phyloP scores from a whole-genome alignment of 176 grass and related monocot genomes.

The Thinopyrum elongatum region DNA sequence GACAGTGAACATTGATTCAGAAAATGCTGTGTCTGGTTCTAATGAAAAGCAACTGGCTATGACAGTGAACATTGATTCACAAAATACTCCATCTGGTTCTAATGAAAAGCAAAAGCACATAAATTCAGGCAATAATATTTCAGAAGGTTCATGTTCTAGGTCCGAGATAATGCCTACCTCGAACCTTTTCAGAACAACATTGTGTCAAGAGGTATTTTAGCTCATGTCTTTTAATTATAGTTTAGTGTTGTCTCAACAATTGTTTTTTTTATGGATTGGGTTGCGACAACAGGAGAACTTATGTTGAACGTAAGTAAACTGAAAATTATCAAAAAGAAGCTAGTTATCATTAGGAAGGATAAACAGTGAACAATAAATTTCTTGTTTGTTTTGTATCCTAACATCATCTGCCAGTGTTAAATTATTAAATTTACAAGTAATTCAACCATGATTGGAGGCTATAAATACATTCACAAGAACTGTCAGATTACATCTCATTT shows the following conservation, averaged over 20 bases:
- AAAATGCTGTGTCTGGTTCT: neutral
- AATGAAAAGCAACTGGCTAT: slow-evolving; percentile 26
- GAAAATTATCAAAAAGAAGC: slow-evolving; percentile 13
- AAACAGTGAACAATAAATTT: neutral
- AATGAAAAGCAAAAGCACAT: slow-evolving; percentile 13
- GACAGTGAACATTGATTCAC: neutral
- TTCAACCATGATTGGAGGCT: slow-evolving; percentile 6
- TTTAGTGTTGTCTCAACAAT: neutral
- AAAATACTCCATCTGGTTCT: neutral
- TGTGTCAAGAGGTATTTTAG: slow-evolving; percentile 29
- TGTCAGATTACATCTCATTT: neutral
- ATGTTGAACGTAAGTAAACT: neutral
- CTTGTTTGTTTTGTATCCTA: neutral
- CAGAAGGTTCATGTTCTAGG: slow-evolving; percentile 29
- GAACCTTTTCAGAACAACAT: slow-evolving; percentile 5
- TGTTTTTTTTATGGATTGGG: neutral
- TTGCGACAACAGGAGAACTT: neutral
- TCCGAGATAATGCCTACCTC: slow-evolving; percentile 16
- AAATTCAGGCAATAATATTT: slow-evolving; percentile 13
- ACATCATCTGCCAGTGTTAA: neutral
- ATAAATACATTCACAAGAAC: neutral
- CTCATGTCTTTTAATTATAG: neutral
- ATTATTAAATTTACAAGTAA: slow-evolving; percentile 17
- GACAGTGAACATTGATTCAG: neutral
- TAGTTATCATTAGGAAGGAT: neutral